Evolutionary conservation across 2,329 filamentous ascomycete species (phyloP), one percentile per base, ranked within the genome.

Genomic region (Penicillium sp.): DNA sequence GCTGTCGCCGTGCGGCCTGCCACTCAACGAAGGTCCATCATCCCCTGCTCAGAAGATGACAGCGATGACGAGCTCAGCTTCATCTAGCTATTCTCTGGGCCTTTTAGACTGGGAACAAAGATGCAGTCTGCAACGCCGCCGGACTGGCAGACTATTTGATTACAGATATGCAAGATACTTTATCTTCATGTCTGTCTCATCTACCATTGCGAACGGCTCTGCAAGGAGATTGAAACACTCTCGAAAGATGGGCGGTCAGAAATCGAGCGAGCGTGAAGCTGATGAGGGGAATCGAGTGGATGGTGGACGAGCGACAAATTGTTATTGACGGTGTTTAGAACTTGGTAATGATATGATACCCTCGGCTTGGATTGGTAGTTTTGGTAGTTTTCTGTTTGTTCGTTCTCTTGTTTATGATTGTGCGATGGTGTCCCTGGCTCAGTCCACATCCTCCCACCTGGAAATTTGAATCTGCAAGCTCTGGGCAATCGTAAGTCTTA

Each of bases 41-140:
- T 68, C 39, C 60, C 69, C 12, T 66, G 57, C 42, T 65, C 64
- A 0, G 53, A 64, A 18, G 66, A 68, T 21, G 66, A 66, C 23
- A 73, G 70, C 39, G 69, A 73, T n/a, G 70, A 73, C 47, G 70
- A 73, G 55, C 61, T 73, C 18, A 72, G 68, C 56, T 72, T 71
- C 57, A 48, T 73, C 7, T 71, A 45, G 28, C 16, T 33, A 15
- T 36, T 38, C 28, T 39, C 15, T 49, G 23, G 28, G 9, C 26
- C 36, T 49, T 52, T 51, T 47, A 24, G 16, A 36, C 23, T 36
- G 12, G 49, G 45, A 34, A 34, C 46, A 31, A 15, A 9, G n/a
- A 36, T 7, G 8, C 3, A 9, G n/a, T 36, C 33, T 16, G 2
- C 33, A n/a, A n/a, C 33, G 18, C 33, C n/a, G 33, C 33, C n/a